These are phyloP conservation scores for Carex kokanica DNA, from an alignment of 176 grass and related monocot species.

Conservation along the genomic window DNA sequence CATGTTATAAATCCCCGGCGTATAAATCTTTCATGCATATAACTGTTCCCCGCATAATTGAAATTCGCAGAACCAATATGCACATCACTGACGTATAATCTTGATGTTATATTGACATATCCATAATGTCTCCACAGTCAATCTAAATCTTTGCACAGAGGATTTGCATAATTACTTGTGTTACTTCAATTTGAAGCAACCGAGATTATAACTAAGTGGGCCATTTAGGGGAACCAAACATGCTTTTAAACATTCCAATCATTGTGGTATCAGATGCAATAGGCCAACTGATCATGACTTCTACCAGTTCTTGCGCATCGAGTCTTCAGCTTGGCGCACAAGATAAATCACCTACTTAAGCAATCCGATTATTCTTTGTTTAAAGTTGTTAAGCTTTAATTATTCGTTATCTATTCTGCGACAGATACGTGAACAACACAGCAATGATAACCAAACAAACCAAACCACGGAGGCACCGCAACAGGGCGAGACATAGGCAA, in stretches of 20 bases:
- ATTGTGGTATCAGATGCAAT: constrained; percentile 20
- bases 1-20: neutral
- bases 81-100: neutral
- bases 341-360: neutral
- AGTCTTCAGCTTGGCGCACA: neutral
- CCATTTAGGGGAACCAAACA: neutral
- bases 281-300: neutral
- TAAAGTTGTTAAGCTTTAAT: neutral
- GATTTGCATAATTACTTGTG: neutral
- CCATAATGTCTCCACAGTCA: neutral
- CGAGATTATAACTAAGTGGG: neutral
- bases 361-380: neutral
- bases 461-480: too few species aligned
- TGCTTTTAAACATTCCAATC: neutral
- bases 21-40: neutral
- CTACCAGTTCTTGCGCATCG: neutral
- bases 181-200: neutral
- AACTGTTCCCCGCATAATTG: neutral
- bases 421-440: too few species aligned
- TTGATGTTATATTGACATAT: neutral
- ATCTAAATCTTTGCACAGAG: neutral
- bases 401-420: too few species aligned
- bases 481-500: too few species aligned
- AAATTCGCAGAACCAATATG: neutral
- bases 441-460: too few species aligned